Evolutionary conservation across 495 filamentous ascomycete species (phyloP), one percentile per base, ranked within the genome.

Genomic region (Thermochaetoides thermophila): DNA sequence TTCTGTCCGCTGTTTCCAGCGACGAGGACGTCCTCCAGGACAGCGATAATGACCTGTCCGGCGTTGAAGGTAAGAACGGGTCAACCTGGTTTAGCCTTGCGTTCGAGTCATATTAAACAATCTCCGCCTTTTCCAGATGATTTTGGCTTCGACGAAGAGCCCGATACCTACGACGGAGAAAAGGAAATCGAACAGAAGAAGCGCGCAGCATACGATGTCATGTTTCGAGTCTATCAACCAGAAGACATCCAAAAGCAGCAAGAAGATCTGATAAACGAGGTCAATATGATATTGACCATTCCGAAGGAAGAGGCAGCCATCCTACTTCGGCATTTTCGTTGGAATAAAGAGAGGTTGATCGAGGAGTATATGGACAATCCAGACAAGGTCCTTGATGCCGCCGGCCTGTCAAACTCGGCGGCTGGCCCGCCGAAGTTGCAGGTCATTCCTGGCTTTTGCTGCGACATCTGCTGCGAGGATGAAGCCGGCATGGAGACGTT

Each of bases 391-490:
- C 56, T 95, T n/a, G 85, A 94, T 44, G 75, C 74, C 29, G 84
- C 87, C 9, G 89, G 89, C 4, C 60, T 97, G 21, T 78, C 81
- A 13, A 67, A 73, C 17, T 71, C 61, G 30, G 64, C 68, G n/a
- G 53, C 64, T n/a, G 57, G 62, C 7, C 65, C 63, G 12, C 80
- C 80, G 5, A 74, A 66, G 45, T 66, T 87, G 8, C 68, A 84
- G 44, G 60, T 66, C 22, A 57, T 91, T 15, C 65, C 69, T 8
- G 81, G 74, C 4, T 97, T 97, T 53, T 63, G 71, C 38, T 97
- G 89, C 59, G 84, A 89, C 29, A 97, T 97, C 42, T 97, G 89
- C 56, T 97, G 81, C 55, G 86, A 97, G 38, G 91, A 97, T 41
- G 75, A 68, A 10, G 61, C 69, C 4, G 75, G 74, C 0, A 56